Conservation (phyloP, 1,284 basidiomycete genomes). For the Ustilago hordei region DNA sequence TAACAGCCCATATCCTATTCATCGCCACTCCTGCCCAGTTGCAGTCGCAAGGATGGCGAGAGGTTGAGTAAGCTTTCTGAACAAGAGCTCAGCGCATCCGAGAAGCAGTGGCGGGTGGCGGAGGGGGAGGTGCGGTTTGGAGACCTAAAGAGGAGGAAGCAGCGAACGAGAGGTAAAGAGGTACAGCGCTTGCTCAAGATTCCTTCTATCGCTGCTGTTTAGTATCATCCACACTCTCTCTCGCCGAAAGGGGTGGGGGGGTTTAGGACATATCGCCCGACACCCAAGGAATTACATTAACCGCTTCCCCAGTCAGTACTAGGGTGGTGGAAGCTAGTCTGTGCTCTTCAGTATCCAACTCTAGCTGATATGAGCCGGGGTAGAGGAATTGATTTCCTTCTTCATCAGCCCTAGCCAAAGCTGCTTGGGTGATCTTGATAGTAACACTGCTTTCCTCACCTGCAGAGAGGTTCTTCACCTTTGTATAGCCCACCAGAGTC, state of each 20-base stretch:
- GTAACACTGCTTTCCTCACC: slow-evolving; percentile 12
- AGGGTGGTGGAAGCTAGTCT: slow-evolving; percentile 2
- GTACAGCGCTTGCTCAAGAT: slow-evolving; percentile 19
- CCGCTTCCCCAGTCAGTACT: not conserved
- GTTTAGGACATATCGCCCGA: slow-evolving; percentile 18
- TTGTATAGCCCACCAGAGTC: slow-evolving; percentile 18
- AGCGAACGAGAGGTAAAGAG: slow-evolving; percentile 23
- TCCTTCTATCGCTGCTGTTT: slow-evolving; percentile 14
- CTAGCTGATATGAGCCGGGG: slow-evolving; percentile 23
- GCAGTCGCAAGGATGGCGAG: no score
- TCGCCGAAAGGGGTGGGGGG: not conserved
- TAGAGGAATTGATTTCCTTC: slow-evolving; percentile 21
- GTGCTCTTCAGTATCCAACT: slow-evolving; percentile 10
- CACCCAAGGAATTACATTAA: slow-evolving; percentile 19
- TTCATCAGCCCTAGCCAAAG: slow-evolving; percentile 22
- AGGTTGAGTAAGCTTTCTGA: slow-evolving; percentile 17
- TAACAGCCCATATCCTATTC: slow-evolving; percentile 34
- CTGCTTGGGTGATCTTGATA: slow-evolving; percentile 18
- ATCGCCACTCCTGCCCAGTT: slow-evolving; percentile 28
- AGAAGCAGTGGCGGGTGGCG: no score
- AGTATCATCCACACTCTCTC: no score
- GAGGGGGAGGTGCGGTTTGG: not conserved
- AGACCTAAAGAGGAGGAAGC: not conserved
- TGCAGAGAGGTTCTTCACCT: slow-evolving; percentile 5
- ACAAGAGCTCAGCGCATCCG: slow-evolving; percentile 6